phyloP scores from a whole-genome alignment of 805 yeast genomes.

The Starmerella ratchasimensis region DNA sequence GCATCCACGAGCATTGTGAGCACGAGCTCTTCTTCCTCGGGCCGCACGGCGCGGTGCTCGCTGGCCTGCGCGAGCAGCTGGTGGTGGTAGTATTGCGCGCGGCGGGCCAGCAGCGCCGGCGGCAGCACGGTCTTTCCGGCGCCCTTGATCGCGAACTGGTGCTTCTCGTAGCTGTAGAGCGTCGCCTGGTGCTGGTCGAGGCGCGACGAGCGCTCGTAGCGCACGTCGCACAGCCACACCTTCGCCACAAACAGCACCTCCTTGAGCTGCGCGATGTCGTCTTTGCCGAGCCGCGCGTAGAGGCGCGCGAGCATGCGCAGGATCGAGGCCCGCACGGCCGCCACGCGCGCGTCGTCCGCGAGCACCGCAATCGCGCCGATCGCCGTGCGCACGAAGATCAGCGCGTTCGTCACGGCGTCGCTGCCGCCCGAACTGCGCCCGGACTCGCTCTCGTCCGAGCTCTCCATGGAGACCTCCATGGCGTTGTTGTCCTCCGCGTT shows the following conservation, averaged over 20 bases:
- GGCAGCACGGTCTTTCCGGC: constrained; percentile 52
- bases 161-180: constrained; percentile 42
- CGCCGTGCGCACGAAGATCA: constrained; percentile 44
- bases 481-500: no score
- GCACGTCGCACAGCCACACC: constrained; percentile 71
- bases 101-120: constrained; percentile 59
- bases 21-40: constrained; percentile 30
- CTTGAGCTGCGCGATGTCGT: constrained; percentile 50
- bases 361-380: constrained; percentile 50
- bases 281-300: constrained; percentile 38
- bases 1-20: constrained; percentile 51
- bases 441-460: constrained; percentile 15
- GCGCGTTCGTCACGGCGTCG: constrained; percentile 44
- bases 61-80: constrained; percentile 56
- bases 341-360: neutral
- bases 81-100: constrained; percentile 60
- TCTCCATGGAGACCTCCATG: neutral
- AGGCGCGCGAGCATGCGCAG: constrained; percentile 29
- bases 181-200: constrained; percentile 41
- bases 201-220: constrained; percentile 51
- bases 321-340: neutral
- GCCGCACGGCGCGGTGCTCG: constrained; percentile 48
- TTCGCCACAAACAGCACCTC: constrained; percentile 50
- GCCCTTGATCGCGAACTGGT: constrained; percentile 50
- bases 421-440: neutral